phyloP scores from a whole-genome alignment of 2,329 filamentous ascomycete genomes.

The Aspergillus spinulosporus region DNA sequence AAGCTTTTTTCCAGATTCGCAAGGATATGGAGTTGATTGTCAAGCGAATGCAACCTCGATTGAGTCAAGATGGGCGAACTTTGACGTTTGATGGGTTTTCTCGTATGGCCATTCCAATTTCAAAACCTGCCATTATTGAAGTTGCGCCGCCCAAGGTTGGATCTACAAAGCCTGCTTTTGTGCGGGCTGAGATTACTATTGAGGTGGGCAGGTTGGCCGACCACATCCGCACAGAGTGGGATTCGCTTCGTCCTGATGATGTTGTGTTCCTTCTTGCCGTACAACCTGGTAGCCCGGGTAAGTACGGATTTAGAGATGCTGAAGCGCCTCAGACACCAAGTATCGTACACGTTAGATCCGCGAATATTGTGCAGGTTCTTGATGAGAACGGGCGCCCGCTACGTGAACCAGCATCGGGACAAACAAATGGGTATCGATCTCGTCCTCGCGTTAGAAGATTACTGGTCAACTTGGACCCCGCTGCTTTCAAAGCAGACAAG shows the following conservation, averaged over 20 bases:
- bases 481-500: constrained; percentile 74
- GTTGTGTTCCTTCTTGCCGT: constrained; percentile 84
- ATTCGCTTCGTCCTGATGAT: constrained; percentile 80
- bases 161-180: constrained; percentile 75
- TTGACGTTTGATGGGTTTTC: constrained; percentile 78
- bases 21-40: constrained; percentile 85
- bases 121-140: constrained; percentile 82
- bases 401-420: constrained; percentile 56
- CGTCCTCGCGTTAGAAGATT: constrained; percentile 67
- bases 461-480: constrained; percentile 77
- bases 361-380: constrained; percentile 80
- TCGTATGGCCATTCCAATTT: constrained; percentile 86
- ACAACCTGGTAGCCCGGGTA: constrained; percentile 53
- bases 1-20: constrained; percentile 90
- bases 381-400: constrained; percentile 80
- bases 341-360: constrained; percentile 71
- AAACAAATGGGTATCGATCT: constrained; percentile 62
- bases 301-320: constrained; percentile 23
- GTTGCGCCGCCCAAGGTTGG: constrained; percentile 81
- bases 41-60: constrained; percentile 72
- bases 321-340: constrained; percentile 60
- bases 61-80: constrained; percentile 63
- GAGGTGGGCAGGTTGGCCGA: constrained; percentile 79
- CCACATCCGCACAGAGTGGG: constrained; percentile 81
- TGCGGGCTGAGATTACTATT: constrained; percentile 81